Base-by-base conservation (phyloP, 2,329 filamentous ascomycete species). In the Colletotrichum lini region DNA sequence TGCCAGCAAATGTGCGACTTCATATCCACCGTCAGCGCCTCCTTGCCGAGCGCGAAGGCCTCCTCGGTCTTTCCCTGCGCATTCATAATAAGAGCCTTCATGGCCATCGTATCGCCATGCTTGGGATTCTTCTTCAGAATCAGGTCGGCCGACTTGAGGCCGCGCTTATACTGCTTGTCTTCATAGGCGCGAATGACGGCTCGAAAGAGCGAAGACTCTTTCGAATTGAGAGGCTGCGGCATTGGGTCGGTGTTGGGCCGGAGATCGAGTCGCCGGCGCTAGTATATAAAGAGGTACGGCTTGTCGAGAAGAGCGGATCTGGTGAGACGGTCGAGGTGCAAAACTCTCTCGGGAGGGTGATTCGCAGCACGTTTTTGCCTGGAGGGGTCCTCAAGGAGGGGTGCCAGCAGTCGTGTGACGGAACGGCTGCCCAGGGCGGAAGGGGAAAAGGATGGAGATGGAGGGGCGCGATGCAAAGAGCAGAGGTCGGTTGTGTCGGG, bases 1-100 rank as follows among this genome's bases (percentile, higher is more conserved):
- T 99, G 97, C 96, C 96, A 99, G 87, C 95, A 98, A 78, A 99
- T 95, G 83, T 98, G 96, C 78, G 95, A 98, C 86, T 97, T 98
- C 95, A 99, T 98, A 81, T 98, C 95, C 78, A 95, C 94, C 75
- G 93, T 95, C 77, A 99, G 87, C 44, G 97, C 96, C 75, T 95
- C 90, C 84, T 98, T 99, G 78, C 94, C 96, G 71, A 99, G 88
- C 56, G 92, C 90, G 81, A 99, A 99, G 0, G 97, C 97, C 84
- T 99, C 96, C 69, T 98, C 94, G 40, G 92, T 92, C 84, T 97
- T 96, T 76, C 95, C 94, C 83, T 96, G 93, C 54, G 93, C 92
- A 82, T 97, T 98, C 82, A 98, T 90, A 76, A 98, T 98, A 76
- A 99, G 87, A 67, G 96, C 96, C 85, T 99, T 99, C 96, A 99